Evolutionary conservation across 2,329 filamentous ascomycete genomes (phyloP), one percentile per base, ranked within the genome.

Genomic region (Paracorniculantispora psalliotae): DNA sequence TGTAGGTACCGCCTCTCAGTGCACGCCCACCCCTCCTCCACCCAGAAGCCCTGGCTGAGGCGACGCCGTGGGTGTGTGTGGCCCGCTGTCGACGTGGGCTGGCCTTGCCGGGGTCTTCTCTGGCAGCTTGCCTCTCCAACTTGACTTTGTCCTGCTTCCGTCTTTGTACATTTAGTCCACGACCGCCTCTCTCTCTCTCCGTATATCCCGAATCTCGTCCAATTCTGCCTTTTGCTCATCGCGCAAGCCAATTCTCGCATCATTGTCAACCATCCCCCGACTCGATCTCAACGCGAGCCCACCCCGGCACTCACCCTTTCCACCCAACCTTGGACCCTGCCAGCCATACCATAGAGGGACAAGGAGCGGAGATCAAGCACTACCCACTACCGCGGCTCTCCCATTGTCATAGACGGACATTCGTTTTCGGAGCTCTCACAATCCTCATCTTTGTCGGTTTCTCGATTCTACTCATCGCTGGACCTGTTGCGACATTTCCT

Each of bases 281-380:
- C 53, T 39, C 30, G 35, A 47, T 46, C 54, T 8, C 44, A 41
- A 41, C 43, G 17, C 21, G 43, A 19, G 21, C 44, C 35, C 9
- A 8, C 41, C 44, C 21, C 53, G 43, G 54, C 23, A 57, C 37
- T 56, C 44, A 39, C 30, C 21, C n/a, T 21, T 17, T n/a, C 28
- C 41, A 35, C 21, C 19, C 28, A 13, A 55, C 12, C 43, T 12
- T 17, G 54, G 25, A 49, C 25, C 46, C 44, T 57, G 44, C 54
- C 21, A 25, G 44, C 30, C 30, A 57, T 57, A 44, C 54, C 33
- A 49, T 57, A 48, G 44, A 41, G n/a, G 30, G 56, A 47, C 49
- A 43, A 46, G 41, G 30, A 41, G 48, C 17, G 28, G 48, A 52
- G 39, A 59, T 48, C 41, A 39, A 39, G 28, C 37, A 26, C 49